Conservation (phyloP, 768 basidiomycete genomes). For the Tylopilus balloui region DNA sequence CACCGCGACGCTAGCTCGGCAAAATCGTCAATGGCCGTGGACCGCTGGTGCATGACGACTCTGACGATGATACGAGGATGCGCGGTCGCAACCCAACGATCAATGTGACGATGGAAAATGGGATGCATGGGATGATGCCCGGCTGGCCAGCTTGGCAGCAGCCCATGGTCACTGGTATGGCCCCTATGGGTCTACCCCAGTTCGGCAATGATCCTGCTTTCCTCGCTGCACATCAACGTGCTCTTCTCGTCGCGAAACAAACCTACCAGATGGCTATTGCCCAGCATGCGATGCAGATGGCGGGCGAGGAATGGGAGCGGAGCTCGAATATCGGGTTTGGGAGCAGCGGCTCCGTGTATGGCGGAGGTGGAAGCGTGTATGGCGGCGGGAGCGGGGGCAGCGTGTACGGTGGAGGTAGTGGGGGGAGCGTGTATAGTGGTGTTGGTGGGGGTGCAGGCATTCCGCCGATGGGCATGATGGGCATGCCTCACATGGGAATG, state of each 20-base stretch:
- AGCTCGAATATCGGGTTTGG: slow-evolving; percentile 52
- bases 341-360: slow-evolving; percentile 33
- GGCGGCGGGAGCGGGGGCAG: slow-evolving; percentile 36
- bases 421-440: slow-evolving; percentile 48
- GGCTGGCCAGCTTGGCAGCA: slow-evolving; percentile 33
- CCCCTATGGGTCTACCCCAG: slow-evolving; percentile 37
- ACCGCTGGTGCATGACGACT: slow-evolving; percentile 51
- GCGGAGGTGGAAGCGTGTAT: slow-evolving; percentile 45
- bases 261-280: slow-evolving; percentile 88
- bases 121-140: slow-evolving; percentile 29
- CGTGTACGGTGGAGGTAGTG: slow-evolving; percentile 33
- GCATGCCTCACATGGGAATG: slow-evolving; percentile 37
- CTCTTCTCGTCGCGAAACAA: slow-evolving; percentile 83
- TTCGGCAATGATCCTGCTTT: slow-evolving; percentile 50
- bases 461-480: slow-evolving; percentile 38
- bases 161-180: slow-evolving; percentile 24
- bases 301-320: slow-evolving; percentile 91
- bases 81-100: slow-evolving; percentile 26
- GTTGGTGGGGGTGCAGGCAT: slow-evolving; percentile 31
- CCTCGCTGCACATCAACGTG: slow-evolving; percentile 79
- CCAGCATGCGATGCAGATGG: slow-evolving; percentile 83
- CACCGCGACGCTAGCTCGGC: slow-evolving; percentile 56
- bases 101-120: slow-evolving; percentile 35
- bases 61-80: slow-evolving; percentile 37
- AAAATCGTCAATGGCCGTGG: slow-evolving; percentile 80